These are phyloP conservation scores for Cryptomeria japonica DNA, from an alignment of 75 land plant species.

Conservation along the genomic window DNA sequence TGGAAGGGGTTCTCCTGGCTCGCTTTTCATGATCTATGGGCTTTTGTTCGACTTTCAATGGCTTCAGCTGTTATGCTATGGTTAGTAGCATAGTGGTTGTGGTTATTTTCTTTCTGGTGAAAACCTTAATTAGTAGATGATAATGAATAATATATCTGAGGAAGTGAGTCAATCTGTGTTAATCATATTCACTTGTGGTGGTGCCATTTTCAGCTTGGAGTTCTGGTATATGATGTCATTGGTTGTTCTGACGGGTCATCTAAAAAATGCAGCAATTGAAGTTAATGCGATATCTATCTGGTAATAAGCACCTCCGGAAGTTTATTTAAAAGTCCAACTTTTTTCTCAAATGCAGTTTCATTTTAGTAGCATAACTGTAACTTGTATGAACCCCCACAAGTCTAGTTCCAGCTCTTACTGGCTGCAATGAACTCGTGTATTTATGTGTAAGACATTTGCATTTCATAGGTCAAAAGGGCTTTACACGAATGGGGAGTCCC, in stretches of 20 bases:
- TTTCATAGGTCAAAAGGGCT: background rate
- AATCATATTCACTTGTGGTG: background rate
- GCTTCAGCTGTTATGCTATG: no score
- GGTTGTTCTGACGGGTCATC: conserved; percentile 59
- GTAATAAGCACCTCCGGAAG: conserved; percentile 22
- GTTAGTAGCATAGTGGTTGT: no score
- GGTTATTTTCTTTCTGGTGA: no score
- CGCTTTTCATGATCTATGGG: no score
- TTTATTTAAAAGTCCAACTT: background rate
- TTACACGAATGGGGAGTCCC: background rate
- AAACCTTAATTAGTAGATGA: background rate
- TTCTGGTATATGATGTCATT: conserved; percentile 13
- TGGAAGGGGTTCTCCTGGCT: no score
- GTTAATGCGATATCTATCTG: conserved; percentile 71
- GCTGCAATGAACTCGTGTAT: conserved; percentile 5
- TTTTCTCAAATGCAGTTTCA: background rate
- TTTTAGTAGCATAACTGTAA: background rate
- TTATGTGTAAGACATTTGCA: background rate
- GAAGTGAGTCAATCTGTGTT: background rate
- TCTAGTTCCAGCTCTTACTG: background rate
- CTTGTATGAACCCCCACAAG: background rate
- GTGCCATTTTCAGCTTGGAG: conserved; percentile 55
- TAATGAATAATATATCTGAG: background rate
- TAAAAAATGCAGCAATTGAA: conserved; percentile 64
- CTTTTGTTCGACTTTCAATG: no score